These are phyloP conservation scores for Citrus cavaleriei DNA, from an alignment of 345 rosid species.

Conservation along the genomic window DNA sequence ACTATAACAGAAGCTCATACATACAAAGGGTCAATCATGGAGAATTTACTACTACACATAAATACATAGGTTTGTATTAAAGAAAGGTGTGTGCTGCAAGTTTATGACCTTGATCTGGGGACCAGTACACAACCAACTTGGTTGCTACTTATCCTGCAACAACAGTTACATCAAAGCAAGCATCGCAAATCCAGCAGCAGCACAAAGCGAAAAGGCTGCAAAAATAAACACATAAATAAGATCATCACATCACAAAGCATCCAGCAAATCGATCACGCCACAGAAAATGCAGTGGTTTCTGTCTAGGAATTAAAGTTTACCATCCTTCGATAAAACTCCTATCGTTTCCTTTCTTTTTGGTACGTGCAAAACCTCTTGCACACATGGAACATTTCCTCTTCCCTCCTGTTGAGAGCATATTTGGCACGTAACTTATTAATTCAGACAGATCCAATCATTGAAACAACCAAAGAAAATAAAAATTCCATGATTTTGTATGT, in stretches of 20 bases:
- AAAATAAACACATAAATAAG: not conserved
- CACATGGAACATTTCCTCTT: constrained; percentile 1
- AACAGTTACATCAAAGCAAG: constrained; percentile 1
- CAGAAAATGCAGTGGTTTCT: not conserved
- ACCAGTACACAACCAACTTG: not conserved
- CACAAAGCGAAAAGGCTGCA: constrained; percentile 14
- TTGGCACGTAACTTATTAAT: not conserved
- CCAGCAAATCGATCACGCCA: not conserved
- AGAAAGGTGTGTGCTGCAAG: not conserved
- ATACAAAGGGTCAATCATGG: not conserved
- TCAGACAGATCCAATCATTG: not conserved
- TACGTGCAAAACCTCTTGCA: not conserved
- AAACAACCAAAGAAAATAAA: not conserved
- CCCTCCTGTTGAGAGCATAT: not conserved
- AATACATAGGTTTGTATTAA: not conserved
- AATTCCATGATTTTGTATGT: not conserved
- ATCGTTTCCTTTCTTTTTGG: not conserved
- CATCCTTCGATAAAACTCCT: constrained; percentile 5
- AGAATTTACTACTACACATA: not conserved
- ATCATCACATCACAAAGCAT: not conserved
- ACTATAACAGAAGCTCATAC: not conserved
- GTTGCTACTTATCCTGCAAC: not conserved
- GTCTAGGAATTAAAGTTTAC: not conserved
- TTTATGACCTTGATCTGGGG: not conserved
- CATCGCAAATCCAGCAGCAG: constrained; percentile 12